Base-by-base conservation (phyloP, 257 asterid genomes). In the Haberlea rhodopensis region DNA sequence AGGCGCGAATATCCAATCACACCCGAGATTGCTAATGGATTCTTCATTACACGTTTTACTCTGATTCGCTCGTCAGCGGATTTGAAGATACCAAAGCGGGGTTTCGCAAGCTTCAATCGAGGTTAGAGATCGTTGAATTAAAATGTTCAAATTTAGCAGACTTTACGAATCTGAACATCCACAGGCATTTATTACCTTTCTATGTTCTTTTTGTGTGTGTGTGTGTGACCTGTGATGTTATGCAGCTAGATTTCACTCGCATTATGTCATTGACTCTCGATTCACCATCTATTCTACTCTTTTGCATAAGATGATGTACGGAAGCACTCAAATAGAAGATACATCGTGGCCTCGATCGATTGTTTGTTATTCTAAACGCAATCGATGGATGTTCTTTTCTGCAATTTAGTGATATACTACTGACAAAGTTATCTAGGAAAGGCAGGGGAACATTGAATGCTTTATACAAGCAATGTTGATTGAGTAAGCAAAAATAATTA, bases 61-160 rank as follows among this genome's bases (percentile, higher is more conserved):
- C 20, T 19, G 19, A 24, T 7, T 25, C 49, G 19, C 27, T 58
- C 65, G 53, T 51, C 65, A 24, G 53, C 28, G 62, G 60, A 52
- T 21, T 52, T 53, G 65, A 60, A 46, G 64, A 60, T 3, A 43
- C 19, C 21, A 20, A 65, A 8, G 18, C 49, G 53, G 31, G 21
- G 61, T 45, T 45, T 31, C 62, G 57, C 74, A 70, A 63, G 67
- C 71, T 76, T 52, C 78, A 68, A 45, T 71, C 70, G 18, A 80
- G 82, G 82, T 76, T 53, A 34, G 57, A 28, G 22, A 51, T 56
- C 20, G 48, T 57, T 62, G 32, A 55, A 22, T 71, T 51, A 19
- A 0, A 63, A 60, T 32, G 25, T 25, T 32, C 21, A 22, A 28
- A 49, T 4, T 20, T 27, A 3, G 29, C 43, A 10, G 54, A 25